Percentiles rank a stretch among this genome's conserved stretches.
These are phyloP conservation scores for Clavariopsis aquatica DNA, from an alignment of 495 filamentous ascomycete genomes.

Conservation along the genomic window DNA sequence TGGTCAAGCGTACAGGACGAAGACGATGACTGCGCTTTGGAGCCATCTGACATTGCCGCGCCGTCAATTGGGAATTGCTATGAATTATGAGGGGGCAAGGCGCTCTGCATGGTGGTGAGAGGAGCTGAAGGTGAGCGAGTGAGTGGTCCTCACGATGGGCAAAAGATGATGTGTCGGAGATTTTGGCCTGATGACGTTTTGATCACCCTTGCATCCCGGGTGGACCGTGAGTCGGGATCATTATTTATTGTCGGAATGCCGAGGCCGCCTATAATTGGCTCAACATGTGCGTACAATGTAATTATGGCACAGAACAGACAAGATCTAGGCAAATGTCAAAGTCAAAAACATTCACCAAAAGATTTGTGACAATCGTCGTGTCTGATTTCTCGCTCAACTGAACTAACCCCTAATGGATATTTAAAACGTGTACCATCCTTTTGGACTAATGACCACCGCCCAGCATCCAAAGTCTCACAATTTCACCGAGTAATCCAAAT, in stretches of 20 bases:
- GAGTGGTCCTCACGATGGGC: not conserved
- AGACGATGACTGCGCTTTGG: conserved; percentile 33
- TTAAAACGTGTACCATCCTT: too few species aligned
- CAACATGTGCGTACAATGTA: not conserved
- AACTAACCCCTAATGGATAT: too few species aligned
- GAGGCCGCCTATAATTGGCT: not conserved
- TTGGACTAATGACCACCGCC: too few species aligned
- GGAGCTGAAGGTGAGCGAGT: not conserved
- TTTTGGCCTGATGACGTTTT: conserved; percentile 16
- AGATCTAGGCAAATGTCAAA: too few species aligned
- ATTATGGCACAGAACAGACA: too few species aligned
- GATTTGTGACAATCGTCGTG: too few species aligned
- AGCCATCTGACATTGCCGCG: conserved; percentile 40
- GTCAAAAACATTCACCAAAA: too few species aligned
- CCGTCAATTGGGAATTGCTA: conserved; percentile 21
- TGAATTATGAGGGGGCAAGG: not conserved
- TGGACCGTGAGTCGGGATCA: not conserved
- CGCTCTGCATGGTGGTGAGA: conserved; percentile 26
- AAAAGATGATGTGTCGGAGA: conserved; percentile 7
- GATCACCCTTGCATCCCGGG: not conserved
- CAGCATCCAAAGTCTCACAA: not conserved
- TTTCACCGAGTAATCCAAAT: not conserved
- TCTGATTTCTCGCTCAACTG: too few species aligned
- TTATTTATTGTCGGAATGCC: not conserved
- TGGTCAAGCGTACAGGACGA: conserved; percentile 36